These are phyloP conservation scores for Pelargonium nanum DNA, from an alignment of 345 rosid species.

Conservation along the genomic window DNA sequence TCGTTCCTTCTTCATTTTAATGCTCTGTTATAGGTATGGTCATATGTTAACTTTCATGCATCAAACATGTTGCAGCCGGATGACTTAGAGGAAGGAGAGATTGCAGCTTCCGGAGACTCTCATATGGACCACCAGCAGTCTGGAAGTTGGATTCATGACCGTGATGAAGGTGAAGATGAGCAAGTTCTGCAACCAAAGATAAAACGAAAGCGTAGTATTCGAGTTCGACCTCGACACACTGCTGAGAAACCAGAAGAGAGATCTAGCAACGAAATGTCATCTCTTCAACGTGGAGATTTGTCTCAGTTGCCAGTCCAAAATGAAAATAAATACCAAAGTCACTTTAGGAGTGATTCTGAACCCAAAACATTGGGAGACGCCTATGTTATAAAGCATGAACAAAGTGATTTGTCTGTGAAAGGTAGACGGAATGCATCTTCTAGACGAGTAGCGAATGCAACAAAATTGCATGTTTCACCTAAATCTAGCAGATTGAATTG, in stretches of 20 bases:
- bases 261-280: slow-evolving; percentile 34
- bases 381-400: slow-evolving; percentile 50
- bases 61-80: slow-evolving; percentile 48
- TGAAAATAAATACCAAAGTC: slow-evolving; percentile 56
- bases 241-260: slow-evolving; percentile 60
- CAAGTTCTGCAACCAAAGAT: slow-evolving; percentile 96
- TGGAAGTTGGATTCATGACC: slow-evolving; percentile 91
- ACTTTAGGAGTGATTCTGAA: slow-evolving; percentile 47
- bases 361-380: slow-evolving; percentile 25
- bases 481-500: slow-evolving; percentile 57
- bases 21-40: slow-evolving; percentile 9
- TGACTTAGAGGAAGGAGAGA: slow-evolving; percentile 98
- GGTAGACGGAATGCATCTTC: slow-evolving; percentile 47
- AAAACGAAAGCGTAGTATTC: slow-evolving; percentile 91
- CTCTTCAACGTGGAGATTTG: slow-evolving; percentile 45
- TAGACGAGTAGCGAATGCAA: slow-evolving; percentile 54
- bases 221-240: slow-evolving; percentile 76
- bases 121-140: slow-evolving; percentile 84
- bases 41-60: slow-evolving; percentile 17
- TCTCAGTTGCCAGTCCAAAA: slow-evolving; percentile 36
- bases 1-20: slow-evolving; percentile 11
- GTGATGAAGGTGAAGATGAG: slow-evolving; percentile 92
- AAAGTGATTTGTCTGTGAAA: slow-evolving; percentile 54
- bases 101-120: slow-evolving; percentile 90
- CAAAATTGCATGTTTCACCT: slow-evolving; percentile 57